Evolutionary conservation across 352 stramenopile genomes (phyloP), one percentile per base, ranked within the genome.

Genomic region (Phytophthora cryptogea): DNA sequence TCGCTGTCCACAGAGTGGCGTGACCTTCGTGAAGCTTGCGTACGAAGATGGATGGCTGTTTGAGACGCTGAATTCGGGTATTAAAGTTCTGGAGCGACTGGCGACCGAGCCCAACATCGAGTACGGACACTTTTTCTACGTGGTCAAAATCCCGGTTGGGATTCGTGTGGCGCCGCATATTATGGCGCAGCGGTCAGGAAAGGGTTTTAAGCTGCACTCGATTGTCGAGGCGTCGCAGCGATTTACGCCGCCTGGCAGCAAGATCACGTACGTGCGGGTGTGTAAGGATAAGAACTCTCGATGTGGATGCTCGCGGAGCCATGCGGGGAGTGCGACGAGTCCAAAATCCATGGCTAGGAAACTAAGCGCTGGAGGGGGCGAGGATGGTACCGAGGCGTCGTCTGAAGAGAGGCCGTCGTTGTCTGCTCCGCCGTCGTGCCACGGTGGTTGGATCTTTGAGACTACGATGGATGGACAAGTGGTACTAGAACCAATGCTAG

Each of bases 21-120:
- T 92, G 49, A 89, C 78, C 8, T 94, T 92, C 54, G 79, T 86
- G 13, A 91, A 94, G 68, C 78, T 92, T 14, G 80, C 82, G 59
- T 90, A 94, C 55, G 82, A 91, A 56, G 80, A 89, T 55, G 85
- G 85, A 20, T 94, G 85, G 85, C 64, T 94, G 1, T 90, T 90
- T 63, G 82, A 90, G 64, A 86, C 80, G 51, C 65, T 94, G 27
- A 90, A 87, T 46, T 92, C 82, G n/a, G 85, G 85, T 9, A 90
- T 91, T 53, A 76, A 77, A 9, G 82, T 94, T 47, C 66, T 94
- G 17, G 82, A 92, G 50, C 67, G 73, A 27, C 74, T 92, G 8
- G 76, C 78, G 6, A 86, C 66, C 0, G 70, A 90, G 45, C 82
- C 85, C 0, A 69, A 80, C 26, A 82, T 88, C 1, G 75, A 92